phyloP scores from a whole-genome alignment of 225 moss, liverwort and hornwort genomes.

The Polytrichum formosum region DNA sequence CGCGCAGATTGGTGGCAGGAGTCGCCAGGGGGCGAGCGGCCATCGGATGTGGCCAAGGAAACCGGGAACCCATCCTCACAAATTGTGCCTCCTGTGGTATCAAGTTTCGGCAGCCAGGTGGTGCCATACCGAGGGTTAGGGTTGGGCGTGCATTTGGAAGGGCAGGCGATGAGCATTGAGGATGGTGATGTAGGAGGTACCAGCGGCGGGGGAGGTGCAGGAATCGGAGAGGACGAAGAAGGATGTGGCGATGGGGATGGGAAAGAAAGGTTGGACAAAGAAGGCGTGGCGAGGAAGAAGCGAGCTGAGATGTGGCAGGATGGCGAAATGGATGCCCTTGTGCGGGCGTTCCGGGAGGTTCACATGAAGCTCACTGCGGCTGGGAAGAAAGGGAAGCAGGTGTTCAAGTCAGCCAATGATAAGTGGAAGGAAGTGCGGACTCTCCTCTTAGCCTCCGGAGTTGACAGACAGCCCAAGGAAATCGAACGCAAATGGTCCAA shows the following conservation, averaged over 20 bases:
- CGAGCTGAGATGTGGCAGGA: slow-evolving; percentile 72
- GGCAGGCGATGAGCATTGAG: slow-evolving; percentile 22
- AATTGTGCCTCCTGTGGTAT: slow-evolving; percentile 20
- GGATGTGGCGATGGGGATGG: slow-evolving; percentile 35
- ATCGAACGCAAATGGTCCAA: slow-evolving; percentile 72
- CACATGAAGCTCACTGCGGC: slow-evolving; percentile 65
- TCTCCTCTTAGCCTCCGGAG: slow-evolving; percentile 39
- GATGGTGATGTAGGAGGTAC: slow-evolving; percentile 35
- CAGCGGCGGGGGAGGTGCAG: slow-evolving; percentile 32
- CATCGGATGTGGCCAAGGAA: slow-evolving; percentile 24
- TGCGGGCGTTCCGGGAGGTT: slow-evolving; percentile 60
- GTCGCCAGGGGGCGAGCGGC: slow-evolving; percentile 28
- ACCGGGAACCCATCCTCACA: slow-evolving; percentile 14
- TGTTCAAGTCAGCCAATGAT: slow-evolving; percentile 63
- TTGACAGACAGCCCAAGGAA: slow-evolving; percentile 60
- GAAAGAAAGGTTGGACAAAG: slow-evolving; percentile 42
- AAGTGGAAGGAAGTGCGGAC: slow-evolving; percentile 66
- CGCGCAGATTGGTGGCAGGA: slow-evolving; percentile 53
- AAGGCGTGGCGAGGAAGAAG: slow-evolving; percentile 52
- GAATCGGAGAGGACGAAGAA: slow-evolving; percentile 46
- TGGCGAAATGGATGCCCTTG: slow-evolving; percentile 64
- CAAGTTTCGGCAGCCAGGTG: slow-evolving; percentile 28
- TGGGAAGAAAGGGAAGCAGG: slow-evolving; percentile 68
- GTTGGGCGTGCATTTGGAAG: slow-evolving; percentile 19
- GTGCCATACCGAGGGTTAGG: slow-evolving; percentile 25